Evolutionary conservation across 441 rosid species (phyloP).

Genomic region (Populus hybrid): DNA sequence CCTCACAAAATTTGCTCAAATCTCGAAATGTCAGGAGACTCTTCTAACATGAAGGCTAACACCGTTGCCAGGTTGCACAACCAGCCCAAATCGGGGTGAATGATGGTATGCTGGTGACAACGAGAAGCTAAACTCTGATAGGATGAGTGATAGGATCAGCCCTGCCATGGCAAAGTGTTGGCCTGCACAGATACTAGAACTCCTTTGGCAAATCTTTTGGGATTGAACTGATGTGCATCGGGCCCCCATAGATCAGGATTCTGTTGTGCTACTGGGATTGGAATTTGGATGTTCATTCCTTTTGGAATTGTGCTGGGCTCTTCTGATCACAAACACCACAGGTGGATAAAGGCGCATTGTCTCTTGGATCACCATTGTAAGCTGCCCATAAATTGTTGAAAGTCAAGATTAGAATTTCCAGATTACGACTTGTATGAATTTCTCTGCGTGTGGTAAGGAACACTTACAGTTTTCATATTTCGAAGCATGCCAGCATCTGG

Average conservation of each 20-base stretch:
- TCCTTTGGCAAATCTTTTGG: slow-evolving; percentile 42
- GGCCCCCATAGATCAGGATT: slow-evolving; percentile 41
- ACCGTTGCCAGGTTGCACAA: slow-evolving; percentile 39
- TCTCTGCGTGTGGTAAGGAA: neutral
- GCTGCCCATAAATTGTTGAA: slow-evolving; percentile 19
- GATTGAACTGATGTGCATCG: slow-evolving; percentile 38
- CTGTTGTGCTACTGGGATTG: slow-evolving; percentile 32
- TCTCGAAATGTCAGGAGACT: neutral
- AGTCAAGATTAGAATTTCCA: neutral
- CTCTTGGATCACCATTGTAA: slow-evolving; percentile 51
- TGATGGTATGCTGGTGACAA: slow-evolving; percentile 40
- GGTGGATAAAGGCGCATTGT: slow-evolving; percentile 52
- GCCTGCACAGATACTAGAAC: slow-evolving; percentile 31
- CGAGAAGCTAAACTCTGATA: slow-evolving; percentile 34
- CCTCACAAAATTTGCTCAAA: neutral
- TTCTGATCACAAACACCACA: slow-evolving; percentile 21
- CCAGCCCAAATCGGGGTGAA: slow-evolving; percentile 36
- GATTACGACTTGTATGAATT: no score
- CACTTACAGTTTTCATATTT: slow-evolving; percentile 38
- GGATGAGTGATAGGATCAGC: slow-evolving; percentile 36
- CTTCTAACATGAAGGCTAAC: slow-evolving; percentile 25
- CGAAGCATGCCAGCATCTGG: slow-evolving; percentile 33
- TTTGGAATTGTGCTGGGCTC: slow-evolving; percentile 27
- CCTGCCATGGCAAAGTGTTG: slow-evolving; percentile 50
- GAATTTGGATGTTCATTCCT: slow-evolving; percentile 39